A percentile compares a stretch with the other conserved stretches of the same genome.
Conservation (phyloP, 257 asterid genomes). For the Nicotiana undulata region DNA sequence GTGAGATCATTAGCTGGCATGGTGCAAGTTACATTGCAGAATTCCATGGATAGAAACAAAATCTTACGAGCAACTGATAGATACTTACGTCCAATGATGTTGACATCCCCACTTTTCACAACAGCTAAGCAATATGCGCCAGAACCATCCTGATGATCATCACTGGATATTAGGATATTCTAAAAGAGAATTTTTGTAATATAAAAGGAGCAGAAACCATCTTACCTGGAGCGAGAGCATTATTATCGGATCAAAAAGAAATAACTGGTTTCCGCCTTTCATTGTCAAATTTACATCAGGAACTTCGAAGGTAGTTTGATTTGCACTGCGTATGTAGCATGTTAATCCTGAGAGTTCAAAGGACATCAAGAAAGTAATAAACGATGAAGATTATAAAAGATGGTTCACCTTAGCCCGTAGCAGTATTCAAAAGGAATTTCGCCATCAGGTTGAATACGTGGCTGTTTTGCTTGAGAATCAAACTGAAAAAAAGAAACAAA, state of each 20-base stretch:
- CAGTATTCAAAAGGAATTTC: conserved; percentile 63
- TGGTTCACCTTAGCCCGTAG: conserved; percentile 51
- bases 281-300: conserved; percentile 74
- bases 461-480: conserved; percentile 44
- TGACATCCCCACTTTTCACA: conserved; percentile 61
- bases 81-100: conserved; percentile 96
- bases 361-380: neutral
- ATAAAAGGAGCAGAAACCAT: neutral
- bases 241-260: conserved; percentile 39
- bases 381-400: neutral
- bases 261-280: conserved; percentile 64
- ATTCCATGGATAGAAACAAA: neutral
- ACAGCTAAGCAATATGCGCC: conserved; percentile 66
- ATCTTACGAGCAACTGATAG: neutral
- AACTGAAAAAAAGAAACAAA: conserved; percentile 44
- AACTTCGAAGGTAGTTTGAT: conserved; percentile 26
- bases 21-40: neutral
- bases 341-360: conserved; percentile 8
- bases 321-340: conserved; percentile 41
- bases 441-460: conserved; percentile 41
- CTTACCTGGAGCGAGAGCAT: conserved; percentile 44
- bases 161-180: conserved; percentile 12
- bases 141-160: conserved; percentile 37
- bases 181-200: neutral
- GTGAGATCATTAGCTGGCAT: neutral